Percentiles rank a stretch among this genome's conserved stretches.
Conservation (phyloP, 2,329 filamentous ascomycete genomes). For the Chaetomium strumarium region DNA sequence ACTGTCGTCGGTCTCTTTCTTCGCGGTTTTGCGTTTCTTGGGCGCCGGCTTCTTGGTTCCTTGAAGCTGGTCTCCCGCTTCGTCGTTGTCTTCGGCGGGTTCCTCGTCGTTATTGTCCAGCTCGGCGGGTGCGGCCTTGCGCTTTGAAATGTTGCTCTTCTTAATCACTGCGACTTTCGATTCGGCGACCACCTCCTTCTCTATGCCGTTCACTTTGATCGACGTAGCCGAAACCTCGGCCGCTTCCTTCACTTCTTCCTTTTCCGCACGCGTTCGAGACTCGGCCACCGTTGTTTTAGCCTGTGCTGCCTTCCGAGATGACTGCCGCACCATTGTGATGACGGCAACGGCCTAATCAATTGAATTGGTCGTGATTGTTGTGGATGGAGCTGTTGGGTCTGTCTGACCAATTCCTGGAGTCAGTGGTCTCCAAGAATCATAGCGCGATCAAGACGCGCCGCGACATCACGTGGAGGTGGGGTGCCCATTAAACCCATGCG, state of each 20-base stretch:
- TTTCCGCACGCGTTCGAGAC: conserved; percentile 15
- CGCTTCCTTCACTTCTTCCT: conserved; percentile 1
- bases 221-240: conserved; percentile 12
- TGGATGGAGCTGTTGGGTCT: neutral
- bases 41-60: conserved; percentile 24
- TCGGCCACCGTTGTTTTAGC: neutral
- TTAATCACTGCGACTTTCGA: conserved; percentile 29
- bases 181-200: conserved; percentile 27
- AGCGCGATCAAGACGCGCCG: conserved; percentile 10
- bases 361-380: neutral
- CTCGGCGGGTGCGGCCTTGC: conserved; percentile 17
- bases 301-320: conserved; percentile 13
- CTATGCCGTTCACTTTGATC: conserved; percentile 17
- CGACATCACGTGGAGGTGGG: conserved; percentile 15
- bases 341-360: neutral
- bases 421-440: neutral
- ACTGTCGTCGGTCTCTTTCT: conserved; percentile 40
- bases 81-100: conserved; percentile 21
- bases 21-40: conserved; percentile 29
- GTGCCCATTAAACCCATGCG: neutral
- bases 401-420: neutral
- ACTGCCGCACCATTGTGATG: conserved; percentile 15
- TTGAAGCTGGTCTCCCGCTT: neutral
- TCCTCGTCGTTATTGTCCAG: conserved; percentile 19
- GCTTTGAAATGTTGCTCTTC: conserved; percentile 11